Conservation (phyloP, 2,329 filamentous ascomycete species). For the Aureobasidium sp. region DNA sequence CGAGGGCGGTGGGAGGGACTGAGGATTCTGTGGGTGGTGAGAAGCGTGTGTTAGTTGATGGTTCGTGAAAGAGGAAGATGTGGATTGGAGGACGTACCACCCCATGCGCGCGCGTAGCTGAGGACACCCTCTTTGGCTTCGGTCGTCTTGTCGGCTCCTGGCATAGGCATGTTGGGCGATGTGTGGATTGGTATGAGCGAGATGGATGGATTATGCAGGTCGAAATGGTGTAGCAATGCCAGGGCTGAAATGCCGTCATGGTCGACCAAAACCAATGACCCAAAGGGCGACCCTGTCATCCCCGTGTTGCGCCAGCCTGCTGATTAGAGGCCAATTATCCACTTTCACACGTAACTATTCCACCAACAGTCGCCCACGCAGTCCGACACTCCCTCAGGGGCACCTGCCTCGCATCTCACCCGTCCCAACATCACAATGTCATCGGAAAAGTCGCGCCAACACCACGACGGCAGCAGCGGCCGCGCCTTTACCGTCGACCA, state of each 20-base stretch:
- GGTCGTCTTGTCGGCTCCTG: constrained; percentile 30
- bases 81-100: constrained; percentile 39
- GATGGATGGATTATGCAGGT: not conserved
- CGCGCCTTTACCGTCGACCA: constrained; percentile 83
- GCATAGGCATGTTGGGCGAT: constrained; percentile 32
- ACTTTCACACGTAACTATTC: not conserved
- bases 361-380: not conserved
- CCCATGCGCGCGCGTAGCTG: constrained; percentile 44
- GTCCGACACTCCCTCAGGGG: not conserved
- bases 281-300: not conserved
- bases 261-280: not conserved
- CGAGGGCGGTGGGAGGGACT: constrained; percentile 56
- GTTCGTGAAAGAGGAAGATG: constrained; percentile 3
- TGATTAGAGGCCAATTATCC: not conserved
- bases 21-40: constrained; percentile 42
- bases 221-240: not conserved
- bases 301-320: not conserved
- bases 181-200: not conserved
- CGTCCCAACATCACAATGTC: constrained; percentile 24
- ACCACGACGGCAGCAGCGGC: constrained; percentile 69
- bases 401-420: not conserved
- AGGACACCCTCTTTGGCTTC: constrained; percentile 36
- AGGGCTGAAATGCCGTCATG: constrained; percentile 1
- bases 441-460: constrained; percentile 47
- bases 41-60: not conserved